Conservation (phyloP, 2,329 filamentous ascomycete species). For the Ceratocystis papillata region DNA sequence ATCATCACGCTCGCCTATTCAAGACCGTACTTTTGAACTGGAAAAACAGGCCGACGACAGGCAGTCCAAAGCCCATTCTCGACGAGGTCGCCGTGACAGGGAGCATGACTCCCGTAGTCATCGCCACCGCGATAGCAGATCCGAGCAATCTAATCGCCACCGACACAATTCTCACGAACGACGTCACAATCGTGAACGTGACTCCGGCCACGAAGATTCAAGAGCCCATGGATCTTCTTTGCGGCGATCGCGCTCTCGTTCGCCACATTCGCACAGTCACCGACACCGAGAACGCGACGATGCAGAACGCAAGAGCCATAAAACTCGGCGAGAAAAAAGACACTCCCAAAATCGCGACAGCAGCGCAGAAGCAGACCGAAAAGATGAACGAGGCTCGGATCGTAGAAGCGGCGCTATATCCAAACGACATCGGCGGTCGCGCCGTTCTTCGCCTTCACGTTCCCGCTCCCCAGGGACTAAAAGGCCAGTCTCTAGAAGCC, state of each 20-base stretch:
- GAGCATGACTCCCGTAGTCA: background rate
- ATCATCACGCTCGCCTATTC: constrained; percentile 2
- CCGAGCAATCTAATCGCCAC: constrained; percentile 12
- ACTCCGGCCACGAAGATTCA: background rate
- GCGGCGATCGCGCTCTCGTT: constrained; percentile 1
- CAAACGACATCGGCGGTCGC: background rate
- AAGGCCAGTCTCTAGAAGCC: background rate
- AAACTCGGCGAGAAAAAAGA: background rate
- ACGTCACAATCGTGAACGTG: constrained; percentile 7
- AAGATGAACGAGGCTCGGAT: background rate
- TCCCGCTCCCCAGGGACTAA: background rate
- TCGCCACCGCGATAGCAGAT: constrained; percentile 3
- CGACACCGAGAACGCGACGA: background rate
- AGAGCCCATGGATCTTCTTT: background rate
- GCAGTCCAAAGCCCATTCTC: background rate
- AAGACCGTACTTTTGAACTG: background rate
- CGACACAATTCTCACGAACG: constrained; percentile 8
- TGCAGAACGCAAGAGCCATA: background rate
- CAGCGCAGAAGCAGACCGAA: background rate
- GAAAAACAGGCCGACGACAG: background rate
- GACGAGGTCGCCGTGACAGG: background rate
- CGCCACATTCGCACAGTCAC: background rate
- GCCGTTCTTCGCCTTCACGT: background rate
- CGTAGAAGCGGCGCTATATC: background rate
- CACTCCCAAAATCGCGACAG: background rate